A percentile compares a stretch with the other conserved stretches of the same genome.
These are phyloP conservation scores for Holtermannia corniformis DNA, from an alignment of 768 basidiomycete species.

Conservation along the genomic window DNA sequence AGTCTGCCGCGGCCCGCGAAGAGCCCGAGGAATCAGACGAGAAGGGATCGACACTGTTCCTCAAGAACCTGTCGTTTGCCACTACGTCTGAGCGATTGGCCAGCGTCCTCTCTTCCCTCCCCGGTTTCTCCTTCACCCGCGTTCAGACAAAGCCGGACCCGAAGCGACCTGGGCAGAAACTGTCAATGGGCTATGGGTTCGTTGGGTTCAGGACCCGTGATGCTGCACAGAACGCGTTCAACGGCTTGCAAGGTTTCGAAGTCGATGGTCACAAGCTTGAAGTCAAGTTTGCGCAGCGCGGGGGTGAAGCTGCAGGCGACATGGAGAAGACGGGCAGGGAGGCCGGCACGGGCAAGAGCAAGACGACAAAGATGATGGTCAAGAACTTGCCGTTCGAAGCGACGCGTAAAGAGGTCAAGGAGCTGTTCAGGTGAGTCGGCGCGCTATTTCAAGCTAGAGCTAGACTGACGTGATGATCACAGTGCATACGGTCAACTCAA, in stretches of 20 bases:
- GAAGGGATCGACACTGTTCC: slow-evolving; percentile 70
- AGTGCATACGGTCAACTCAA: slow-evolving; percentile 88
- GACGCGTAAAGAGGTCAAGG: slow-evolving; percentile 80
- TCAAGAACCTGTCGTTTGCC: slow-evolving; percentile 93
- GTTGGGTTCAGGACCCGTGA: slow-evolving; percentile 74
- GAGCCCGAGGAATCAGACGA: slow-evolving; percentile 27
- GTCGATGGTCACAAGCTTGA: slow-evolving; percentile 78
- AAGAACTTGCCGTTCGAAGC: slow-evolving; percentile 98
- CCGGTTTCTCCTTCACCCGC: slow-evolving; percentile 74
- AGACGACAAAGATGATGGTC: slow-evolving; percentile 88
- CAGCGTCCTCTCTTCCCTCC: slow-evolving; percentile 61
- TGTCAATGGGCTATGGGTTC: slow-evolving; percentile 97
- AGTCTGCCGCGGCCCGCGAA: slow-evolving; percentile 5
- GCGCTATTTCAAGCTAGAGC: not conserved
- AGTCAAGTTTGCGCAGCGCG: slow-evolving; percentile 79
- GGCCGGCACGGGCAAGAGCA: slow-evolving; percentile 49
- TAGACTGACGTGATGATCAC: not conserved
- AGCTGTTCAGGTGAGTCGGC: slow-evolving; percentile 67
- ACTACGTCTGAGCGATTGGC: slow-evolving; percentile 67
- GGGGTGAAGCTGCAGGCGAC: slow-evolving; percentile 50
- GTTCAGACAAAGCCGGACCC: slow-evolving; percentile 87
- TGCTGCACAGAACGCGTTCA: slow-evolving; percentile 62
- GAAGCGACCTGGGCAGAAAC: slow-evolving; percentile 53
- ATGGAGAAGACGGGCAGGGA: slow-evolving; percentile 43
- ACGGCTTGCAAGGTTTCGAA: slow-evolving; percentile 67